Evolutionary conservation across 2,329 filamentous ascomycete genomes (phyloP), one percentile per base, ranked within the genome.

Genomic region (Huntiella savannae): DNA sequence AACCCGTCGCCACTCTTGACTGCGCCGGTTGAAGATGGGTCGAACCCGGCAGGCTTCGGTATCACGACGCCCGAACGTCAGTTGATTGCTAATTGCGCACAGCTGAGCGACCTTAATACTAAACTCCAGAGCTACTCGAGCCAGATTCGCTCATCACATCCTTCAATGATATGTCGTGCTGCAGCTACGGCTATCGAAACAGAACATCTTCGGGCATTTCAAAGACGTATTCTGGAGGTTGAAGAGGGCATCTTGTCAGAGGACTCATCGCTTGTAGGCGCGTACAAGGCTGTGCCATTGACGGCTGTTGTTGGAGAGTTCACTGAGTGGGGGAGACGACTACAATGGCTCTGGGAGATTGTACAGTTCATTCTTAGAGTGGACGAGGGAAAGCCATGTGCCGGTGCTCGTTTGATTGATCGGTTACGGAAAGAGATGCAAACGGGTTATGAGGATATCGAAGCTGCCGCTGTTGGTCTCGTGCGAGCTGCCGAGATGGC

Each of bases 271-370:
- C 74, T 83, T 49, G 88, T 96, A 1, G 88, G 88, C 37, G 88
- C 83, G 1, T 94, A 95, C 59, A 81, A 88, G 51, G 92, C 94
- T 51, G 88, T 96, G 16, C 88, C 91, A 2, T 63, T 98, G 54
- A 92, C 91, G 43, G 79, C 79, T 1, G 71, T 96, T 15, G 77
- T 93, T 22, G 73, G 72, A 4, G 81, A 91, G 56, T 95, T 96
- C 56, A 77, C 80, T n/a, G 79, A 74, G 38, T 96, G 88, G 88
- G 81, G 73, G 40, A 73, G 84, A 54, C 70, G 78, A 33, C 73
- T 96, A 67, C 79, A 87, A 55, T 96, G 88, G 85, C 69, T 95
- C 15, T 83, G 80, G 77, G 70, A 75, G 32, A 63, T 87, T 41
- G 71, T 75, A 33, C 49, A 47, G 49, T 47, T 50, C 13, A 48